Evolutionary conservation across 1,284 basidiomycete genomes (phyloP).

Genomic region (Leccinum subrobustum): DNA sequence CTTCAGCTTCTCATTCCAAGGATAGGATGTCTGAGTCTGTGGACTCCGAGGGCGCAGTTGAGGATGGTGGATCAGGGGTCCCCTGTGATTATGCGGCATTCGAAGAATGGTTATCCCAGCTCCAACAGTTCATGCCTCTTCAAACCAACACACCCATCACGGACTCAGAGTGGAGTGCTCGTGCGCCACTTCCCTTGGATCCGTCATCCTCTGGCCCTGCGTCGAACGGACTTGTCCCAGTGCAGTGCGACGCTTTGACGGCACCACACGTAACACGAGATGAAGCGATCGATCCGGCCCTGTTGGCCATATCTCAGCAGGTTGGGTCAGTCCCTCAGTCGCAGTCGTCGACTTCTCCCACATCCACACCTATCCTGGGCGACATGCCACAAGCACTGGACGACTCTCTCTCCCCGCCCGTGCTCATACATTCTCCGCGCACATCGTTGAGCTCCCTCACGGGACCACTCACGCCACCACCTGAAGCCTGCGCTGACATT

Average conservation of each 20-base stretch:
- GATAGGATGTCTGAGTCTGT: conserved; percentile 7
- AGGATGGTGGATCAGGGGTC: conserved; percentile 1
- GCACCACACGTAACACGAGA: conserved; percentile 14
- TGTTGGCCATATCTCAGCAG: conserved; percentile 32
- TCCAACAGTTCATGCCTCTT: conserved; percentile 39
- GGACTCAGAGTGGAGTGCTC: conserved; percentile 13
- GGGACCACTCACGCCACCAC: conserved; percentile 33
- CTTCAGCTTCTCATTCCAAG: neutral
- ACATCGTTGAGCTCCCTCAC: conserved; percentile 38
- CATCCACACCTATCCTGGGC: neutral
- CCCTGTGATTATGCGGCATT: conserved; percentile 40
- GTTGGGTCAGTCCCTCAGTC: neutral
- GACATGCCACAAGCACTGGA: conserved; percentile 6
- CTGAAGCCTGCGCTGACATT: conserved; percentile 20
- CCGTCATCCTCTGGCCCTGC: neutral
- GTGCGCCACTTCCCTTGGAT: neutral
- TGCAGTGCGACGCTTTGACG: neutral
- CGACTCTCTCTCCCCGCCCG: conserved; percentile 21
- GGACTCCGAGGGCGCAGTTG: conserved; percentile 5
- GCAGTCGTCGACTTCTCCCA: neutral
- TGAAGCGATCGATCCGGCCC: conserved; percentile 37
- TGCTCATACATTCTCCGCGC: conserved; percentile 35
- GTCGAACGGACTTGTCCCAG: neutral
- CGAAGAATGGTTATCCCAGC: conserved; percentile 52
- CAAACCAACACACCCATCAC: conserved; percentile 7